Conservation (phyloP, 75 land plant genomes). For the Isoetes taiwanensis region DNA sequence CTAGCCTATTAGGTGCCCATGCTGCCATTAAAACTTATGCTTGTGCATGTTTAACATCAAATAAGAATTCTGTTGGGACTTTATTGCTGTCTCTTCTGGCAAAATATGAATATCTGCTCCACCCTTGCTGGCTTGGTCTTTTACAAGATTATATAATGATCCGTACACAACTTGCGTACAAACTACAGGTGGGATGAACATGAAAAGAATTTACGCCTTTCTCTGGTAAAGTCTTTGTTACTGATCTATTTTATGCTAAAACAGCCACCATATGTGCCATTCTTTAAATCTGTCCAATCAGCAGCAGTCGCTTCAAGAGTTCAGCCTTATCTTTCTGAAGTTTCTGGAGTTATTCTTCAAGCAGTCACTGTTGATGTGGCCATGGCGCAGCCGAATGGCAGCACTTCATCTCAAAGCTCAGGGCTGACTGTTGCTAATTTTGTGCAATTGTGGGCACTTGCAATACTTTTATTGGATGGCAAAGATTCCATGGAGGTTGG, state of each 20-base stretch:
- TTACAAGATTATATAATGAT: slow-evolving; percentile 54
- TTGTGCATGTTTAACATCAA: slow-evolving; percentile 34
- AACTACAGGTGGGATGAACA: slow-evolving; percentile 33
- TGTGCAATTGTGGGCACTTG: slow-evolving; percentile 53
- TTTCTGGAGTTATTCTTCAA: slow-evolving; percentile 80
- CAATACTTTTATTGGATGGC: slow-evolving; percentile 45
- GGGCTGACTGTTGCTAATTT: slow-evolving; percentile 32
- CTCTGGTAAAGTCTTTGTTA: neutral
- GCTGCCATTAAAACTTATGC: slow-evolving; percentile 82
- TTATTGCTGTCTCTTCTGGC: slow-evolving; percentile 43
- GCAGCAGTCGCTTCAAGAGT: slow-evolving; percentile 51
- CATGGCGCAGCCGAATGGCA: slow-evolving; percentile 19
- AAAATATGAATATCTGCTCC: slow-evolving; percentile 39
- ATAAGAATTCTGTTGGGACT: slow-evolving; percentile 36
- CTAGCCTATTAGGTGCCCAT: slow-evolving; percentile 81
- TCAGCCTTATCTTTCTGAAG: slow-evolving; percentile 46
- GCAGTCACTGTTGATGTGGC: slow-evolving; percentile 64
- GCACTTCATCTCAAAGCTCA: neutral
- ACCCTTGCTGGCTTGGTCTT: slow-evolving; percentile 61
- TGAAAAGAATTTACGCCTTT: neutral
- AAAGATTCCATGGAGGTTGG: slow-evolving; percentile 9
- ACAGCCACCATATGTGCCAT: slow-evolving; percentile 48
- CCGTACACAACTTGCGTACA: slow-evolving; percentile 31
- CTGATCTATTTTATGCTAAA: neutral
- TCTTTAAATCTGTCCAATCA: slow-evolving; percentile 74